Evolutionary conservation across 2,329 filamentous ascomycete genomes (phyloP).

Genomic region (Trichoderma simmonsii): DNA sequence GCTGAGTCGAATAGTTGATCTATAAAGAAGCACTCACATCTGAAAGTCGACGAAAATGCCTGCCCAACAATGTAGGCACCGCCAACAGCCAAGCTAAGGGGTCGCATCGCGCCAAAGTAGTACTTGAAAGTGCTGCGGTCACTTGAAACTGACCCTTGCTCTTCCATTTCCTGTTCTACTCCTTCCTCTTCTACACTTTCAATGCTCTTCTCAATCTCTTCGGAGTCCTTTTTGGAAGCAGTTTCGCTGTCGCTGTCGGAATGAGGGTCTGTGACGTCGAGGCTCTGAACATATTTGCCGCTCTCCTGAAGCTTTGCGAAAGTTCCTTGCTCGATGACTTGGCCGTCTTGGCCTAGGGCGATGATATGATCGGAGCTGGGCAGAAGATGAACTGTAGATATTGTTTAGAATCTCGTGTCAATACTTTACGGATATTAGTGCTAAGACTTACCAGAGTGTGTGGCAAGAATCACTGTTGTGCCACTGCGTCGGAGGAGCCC

Average conservation of each 20-base stretch:
- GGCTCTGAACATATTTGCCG: constrained; percentile 37
- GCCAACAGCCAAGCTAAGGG: constrained; percentile 23
- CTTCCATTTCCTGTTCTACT: not conserved
- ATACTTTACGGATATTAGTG: not conserved
- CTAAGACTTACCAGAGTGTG: constrained; percentile 29
- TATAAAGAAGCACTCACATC: constrained; percentile 24
- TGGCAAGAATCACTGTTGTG: constrained; percentile 33
- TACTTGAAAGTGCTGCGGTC: constrained; percentile 30
- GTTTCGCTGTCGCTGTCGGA: constrained; percentile 17
- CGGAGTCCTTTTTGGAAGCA: not conserved
- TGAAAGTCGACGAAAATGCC: constrained; percentile 25
- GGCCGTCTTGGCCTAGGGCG: constrained; percentile 38
- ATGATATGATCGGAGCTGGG: constrained; percentile 44
- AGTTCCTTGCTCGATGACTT: constrained; percentile 40
- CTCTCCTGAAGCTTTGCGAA: constrained; percentile 37
- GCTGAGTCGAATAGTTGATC: too few relatives aligned
- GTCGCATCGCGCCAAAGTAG: constrained; percentile 27
- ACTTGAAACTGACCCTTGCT: constrained; percentile 19
- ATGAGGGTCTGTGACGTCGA: constrained; percentile 32
- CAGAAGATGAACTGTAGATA: constrained; percentile 30
- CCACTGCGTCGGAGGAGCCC: constrained; percentile 35
- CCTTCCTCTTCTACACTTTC: not conserved
- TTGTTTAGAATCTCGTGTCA: not conserved
- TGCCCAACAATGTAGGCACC: constrained; percentile 20
- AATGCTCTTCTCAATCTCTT: not conserved